Percentiles rank a stretch among this genome's conserved stretches.
These are phyloP conservation scores for Chlamydomonas eustigma DNA, from an alignment of 139 green algal species.

Conservation along the genomic window DNA sequence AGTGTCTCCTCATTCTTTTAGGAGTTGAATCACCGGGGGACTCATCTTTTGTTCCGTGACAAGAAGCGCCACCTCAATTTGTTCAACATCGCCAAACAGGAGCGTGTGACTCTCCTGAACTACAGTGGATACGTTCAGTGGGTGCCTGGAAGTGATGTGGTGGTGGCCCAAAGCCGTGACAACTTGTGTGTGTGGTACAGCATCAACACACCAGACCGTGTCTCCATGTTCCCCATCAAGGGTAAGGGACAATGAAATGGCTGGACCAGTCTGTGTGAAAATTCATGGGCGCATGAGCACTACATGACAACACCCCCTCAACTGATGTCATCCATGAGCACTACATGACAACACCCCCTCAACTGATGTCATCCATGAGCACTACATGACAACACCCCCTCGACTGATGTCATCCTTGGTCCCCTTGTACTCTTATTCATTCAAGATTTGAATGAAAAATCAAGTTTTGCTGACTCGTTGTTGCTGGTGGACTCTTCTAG, in stretches of 20 bases:
- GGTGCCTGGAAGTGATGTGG: slow-evolving; percentile 72
- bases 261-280: too few species aligned
- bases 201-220: slow-evolving; percentile 61
- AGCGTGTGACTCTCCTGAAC: slow-evolving; percentile 67
- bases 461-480: too few species aligned
- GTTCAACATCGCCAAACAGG: slow-evolving; percentile 55
- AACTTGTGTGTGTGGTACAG: slow-evolving; percentile 85
- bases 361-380: too few species aligned
- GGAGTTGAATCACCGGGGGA: slow-evolving; percentile 74
- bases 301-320: too few species aligned
- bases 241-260: too few species aligned
- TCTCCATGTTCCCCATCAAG: slow-evolving; percentile 69
- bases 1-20: slow-evolving; percentile 21
- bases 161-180: slow-evolving; percentile 70
- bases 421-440: too few species aligned
- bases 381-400: too few species aligned
- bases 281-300: too few species aligned
- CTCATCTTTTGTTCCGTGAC: slow-evolving; percentile 83
- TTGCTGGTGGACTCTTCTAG: background rate
- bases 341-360: too few species aligned
- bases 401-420: too few species aligned
- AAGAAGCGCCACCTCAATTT: slow-evolving; percentile 74
- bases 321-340: too few species aligned
- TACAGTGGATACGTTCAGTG: slow-evolving; percentile 81
- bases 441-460: too few species aligned